A percentile compares a stretch with the other conserved stretches of the same genome.
Evolutionary conservation across 2,329 filamentous ascomycete species (phyloP).

Genomic region (Mycosphaerelloides madeirae): DNA sequence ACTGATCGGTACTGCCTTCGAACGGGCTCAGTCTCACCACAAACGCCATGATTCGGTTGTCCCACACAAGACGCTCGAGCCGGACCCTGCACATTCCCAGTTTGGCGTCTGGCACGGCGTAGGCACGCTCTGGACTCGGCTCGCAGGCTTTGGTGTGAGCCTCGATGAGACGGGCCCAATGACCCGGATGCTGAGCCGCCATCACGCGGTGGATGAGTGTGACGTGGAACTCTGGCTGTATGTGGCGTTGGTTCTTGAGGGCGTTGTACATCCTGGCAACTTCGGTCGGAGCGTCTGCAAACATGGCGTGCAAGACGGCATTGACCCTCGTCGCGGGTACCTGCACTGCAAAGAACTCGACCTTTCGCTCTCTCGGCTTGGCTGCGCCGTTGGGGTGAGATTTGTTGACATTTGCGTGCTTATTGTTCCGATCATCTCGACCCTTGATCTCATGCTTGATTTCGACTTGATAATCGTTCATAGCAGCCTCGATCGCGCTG

Average conservation of each 20-base stretch:
- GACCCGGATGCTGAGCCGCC: constrained; percentile 55
- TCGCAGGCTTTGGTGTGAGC: constrained; percentile 45
- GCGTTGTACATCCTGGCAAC: constrained; percentile 67
- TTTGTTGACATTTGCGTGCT: constrained; percentile 22
- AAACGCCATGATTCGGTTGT: constrained; percentile 84
- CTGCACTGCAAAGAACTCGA: constrained; percentile 63
- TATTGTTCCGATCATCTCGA: constrained; percentile 32
- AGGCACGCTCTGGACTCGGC: constrained; percentile 35
- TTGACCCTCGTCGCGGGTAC: constrained; percentile 50
- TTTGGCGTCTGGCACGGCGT: constrained; percentile 42
- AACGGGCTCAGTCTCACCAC: constrained; percentile 62
- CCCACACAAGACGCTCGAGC: constrained; percentile 69
- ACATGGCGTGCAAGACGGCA: constrained; percentile 63
- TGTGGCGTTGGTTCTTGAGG: constrained; percentile 65
- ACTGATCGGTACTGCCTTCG: constrained; percentile 48
- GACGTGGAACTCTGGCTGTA: constrained; percentile 87
- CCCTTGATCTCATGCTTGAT: constrained; percentile 69
- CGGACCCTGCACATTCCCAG: constrained; percentile 62
- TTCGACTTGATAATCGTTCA: constrained; percentile 72
- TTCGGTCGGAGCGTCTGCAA: constrained; percentile 53
- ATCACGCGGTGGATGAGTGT: constrained; percentile 80
- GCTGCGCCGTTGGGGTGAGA: constrained; percentile 30
- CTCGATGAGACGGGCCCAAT: constrained; percentile 71
- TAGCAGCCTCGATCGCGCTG: constrained; percentile 67
- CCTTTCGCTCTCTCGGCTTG: constrained; percentile 47